Evolutionary conservation across 192 early-diverging fungal species (phyloP), one percentile per base, ranked within the genome.

Genomic region (Backusella tarrabulga): DNA sequence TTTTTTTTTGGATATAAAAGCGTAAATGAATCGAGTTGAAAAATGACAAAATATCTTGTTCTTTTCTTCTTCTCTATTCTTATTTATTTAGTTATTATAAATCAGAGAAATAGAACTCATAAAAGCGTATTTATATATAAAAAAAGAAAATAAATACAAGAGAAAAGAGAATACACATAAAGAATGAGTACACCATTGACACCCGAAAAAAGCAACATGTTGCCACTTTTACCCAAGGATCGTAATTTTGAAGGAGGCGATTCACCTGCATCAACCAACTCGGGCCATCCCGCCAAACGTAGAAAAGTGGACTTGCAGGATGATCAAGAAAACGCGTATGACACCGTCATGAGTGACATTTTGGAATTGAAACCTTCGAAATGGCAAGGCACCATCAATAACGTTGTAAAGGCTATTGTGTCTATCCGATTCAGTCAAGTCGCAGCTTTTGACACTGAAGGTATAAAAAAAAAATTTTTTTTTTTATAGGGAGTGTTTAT

Each of bases 381-480:
- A 70, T 95, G 94, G 94, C 91, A 92, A 77, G 73, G 77, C 15
- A 91, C 91, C 11, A 90, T 93, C 35, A 90, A 92, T 74, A 85
- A 79, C 40, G 85, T 90, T 50, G 88, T 94, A 52, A 86, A 84
- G 73, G 85, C 91, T 32, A 93, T 96, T 72, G 94, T 96, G 14
- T 89, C 90, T 35, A 91, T 96, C 41, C 77, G 92, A 5, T 93
- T 95, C 76, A 91, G 88, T 42, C 92, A 93, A 76, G 90, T 92
- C 2, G 83, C 90, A 23, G 86, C 93, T 2, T 95, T 95, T 84
- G 94, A 95, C 80, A 95, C 92, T 0, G 92, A 95, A 84, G 85
- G 85, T 85, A 32, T 32, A 32, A 32, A 3, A 32, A 32, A 32
- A 3, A 32, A 2, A 32, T n/a, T n/a, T n/a, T n/a, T n/a, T n/a